Evolutionary conservation across 2,329 filamentous ascomycete genomes (phyloP).

Genomic region (Pseudogymnoascus sp.): DNA sequence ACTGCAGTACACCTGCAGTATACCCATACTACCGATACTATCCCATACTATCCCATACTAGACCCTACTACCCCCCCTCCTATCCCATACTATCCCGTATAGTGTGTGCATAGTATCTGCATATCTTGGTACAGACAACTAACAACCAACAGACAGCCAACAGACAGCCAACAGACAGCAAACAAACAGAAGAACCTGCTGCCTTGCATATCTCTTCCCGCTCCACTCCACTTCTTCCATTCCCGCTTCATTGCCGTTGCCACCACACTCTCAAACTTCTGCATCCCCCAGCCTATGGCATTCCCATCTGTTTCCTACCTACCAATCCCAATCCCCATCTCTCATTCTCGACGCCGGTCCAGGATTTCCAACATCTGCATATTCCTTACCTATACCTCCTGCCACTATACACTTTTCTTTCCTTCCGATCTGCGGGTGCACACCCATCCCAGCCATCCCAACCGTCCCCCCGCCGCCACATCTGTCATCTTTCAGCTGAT

Average conservation of each 20-base stretch:
- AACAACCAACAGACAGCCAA: not conserved
- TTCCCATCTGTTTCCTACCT: not conserved
- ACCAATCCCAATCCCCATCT: not conserved
- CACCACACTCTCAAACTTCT: not conserved
- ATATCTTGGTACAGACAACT: not conserved
- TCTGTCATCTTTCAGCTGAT: slow-evolving; percentile 6
- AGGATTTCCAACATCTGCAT: slow-evolving; percentile 1
- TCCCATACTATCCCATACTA: not conserved
- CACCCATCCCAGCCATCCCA: not conserved
- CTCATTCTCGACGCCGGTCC: not conserved
- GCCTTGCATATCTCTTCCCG: not conserved
- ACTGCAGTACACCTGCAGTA: not conserved
- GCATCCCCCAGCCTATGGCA: not conserved
- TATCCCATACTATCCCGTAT: not conserved
- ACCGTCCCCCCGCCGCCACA: not conserved
- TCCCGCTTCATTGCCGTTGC: not conserved
- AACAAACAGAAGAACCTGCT: not conserved
- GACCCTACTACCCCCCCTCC: not conserved
- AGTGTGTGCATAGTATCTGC: not conserved
- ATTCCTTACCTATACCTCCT: not conserved
- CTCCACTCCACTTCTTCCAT: not conserved
- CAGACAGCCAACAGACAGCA: not conserved
- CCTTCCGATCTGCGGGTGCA: not conserved
- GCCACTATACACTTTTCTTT: not conserved
- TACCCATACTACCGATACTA: not conserved